Evolutionary conservation across 805 yeast genomes (phyloP).

Genomic region (Candida golubevii): DNA sequence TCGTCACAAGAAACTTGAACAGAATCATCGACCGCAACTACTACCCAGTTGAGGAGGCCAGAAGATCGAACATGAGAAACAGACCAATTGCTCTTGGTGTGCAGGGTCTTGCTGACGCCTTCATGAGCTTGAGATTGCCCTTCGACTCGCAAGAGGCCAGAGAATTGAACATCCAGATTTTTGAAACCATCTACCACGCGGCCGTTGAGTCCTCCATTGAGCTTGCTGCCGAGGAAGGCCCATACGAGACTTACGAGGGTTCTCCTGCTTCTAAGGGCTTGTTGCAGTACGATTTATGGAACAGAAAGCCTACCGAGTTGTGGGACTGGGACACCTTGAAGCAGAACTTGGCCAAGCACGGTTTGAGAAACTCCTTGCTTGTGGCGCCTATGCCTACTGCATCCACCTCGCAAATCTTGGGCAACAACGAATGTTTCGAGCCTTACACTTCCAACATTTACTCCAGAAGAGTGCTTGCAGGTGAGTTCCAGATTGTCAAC

Average conservation of each 20-base stretch:
- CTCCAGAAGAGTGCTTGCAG: slow-evolving; percentile 59
- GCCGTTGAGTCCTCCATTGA: slow-evolving; percentile 55
- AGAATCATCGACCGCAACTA: slow-evolving; percentile 52
- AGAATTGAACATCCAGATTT: slow-evolving; percentile 53
- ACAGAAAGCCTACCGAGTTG: slow-evolving; percentile 53
- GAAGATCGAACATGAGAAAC: slow-evolving; percentile 50
- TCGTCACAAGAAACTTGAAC: slow-evolving; percentile 52
- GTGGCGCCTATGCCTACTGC: slow-evolving; percentile 69
- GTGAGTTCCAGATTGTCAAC: slow-evolving; percentile 62
- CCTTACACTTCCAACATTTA: slow-evolving; percentile 61
- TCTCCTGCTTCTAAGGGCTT: slow-evolving; percentile 58
- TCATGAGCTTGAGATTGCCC: slow-evolving; percentile 52
- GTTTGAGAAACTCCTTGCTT: slow-evolving; percentile 54
- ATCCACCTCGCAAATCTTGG: slow-evolving; percentile 60
- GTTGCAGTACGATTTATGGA: slow-evolving; percentile 57
- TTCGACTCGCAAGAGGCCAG: slow-evolving; percentile 56
- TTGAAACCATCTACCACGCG: slow-evolving; percentile 59
- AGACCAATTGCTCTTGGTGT: slow-evolving; percentile 64
- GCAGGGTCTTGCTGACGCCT: slow-evolving; percentile 59
- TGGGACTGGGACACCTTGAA: slow-evolving; percentile 59
- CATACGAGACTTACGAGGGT: slow-evolving; percentile 48
- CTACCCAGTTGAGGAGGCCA: slow-evolving; percentile 55
- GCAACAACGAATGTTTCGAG: slow-evolving; percentile 60
- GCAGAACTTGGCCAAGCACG: slow-evolving; percentile 44
- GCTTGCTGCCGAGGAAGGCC: slow-evolving; percentile 48